phyloP scores from a whole-genome alignment of 768 basidiomycete species.

The Trametes cubensis region DNA sequence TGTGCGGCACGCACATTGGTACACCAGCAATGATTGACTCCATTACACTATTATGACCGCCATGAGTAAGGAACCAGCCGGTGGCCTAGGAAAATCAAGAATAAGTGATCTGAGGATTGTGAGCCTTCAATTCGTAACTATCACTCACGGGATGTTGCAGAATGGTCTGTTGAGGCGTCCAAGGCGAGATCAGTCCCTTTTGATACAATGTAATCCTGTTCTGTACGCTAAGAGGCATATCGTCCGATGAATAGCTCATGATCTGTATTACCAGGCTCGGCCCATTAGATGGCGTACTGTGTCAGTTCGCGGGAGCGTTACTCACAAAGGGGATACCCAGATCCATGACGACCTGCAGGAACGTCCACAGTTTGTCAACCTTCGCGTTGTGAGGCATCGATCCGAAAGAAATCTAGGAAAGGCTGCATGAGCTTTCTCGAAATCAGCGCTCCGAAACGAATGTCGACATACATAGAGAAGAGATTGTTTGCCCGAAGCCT shows the following conservation, averaged over 20 bases:
- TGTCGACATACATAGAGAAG: too few species aligned
- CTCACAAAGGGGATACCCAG: too few species aligned
- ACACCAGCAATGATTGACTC: slow-evolving; percentile 29
- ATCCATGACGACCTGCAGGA: too few species aligned
- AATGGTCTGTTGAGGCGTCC: slow-evolving; percentile 32
- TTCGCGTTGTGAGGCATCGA: too few species aligned
- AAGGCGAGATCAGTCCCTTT: slow-evolving; percentile 24
- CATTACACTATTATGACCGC: slow-evolving; percentile 30
- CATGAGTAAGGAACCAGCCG: slow-evolving; percentile 34
- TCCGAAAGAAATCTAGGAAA: too few species aligned
- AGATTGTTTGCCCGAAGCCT: too few species aligned
- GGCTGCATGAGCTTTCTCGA: too few species aligned
- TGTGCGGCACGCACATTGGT: slow-evolving; percentile 24
- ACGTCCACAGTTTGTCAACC: too few species aligned
- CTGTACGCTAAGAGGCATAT: slow-evolving; percentile 21
- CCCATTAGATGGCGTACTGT: background rate
- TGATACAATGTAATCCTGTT: slow-evolving; percentile 25
- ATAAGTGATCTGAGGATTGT: background rate
- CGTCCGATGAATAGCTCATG: slow-evolving; percentile 25
- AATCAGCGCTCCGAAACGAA: too few species aligned
- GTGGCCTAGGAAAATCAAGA: slow-evolving; percentile 19
- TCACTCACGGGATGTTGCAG: slow-evolving; percentile 28
- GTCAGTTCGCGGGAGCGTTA: too few species aligned
- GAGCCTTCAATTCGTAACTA: too few species aligned
- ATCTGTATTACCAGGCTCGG: slow-evolving; percentile 14